Evolutionary conservation across 768 basidiomycete genomes (phyloP), one percentile per base, ranked within the genome.

Genomic region (Tulasnella sp.): DNA sequence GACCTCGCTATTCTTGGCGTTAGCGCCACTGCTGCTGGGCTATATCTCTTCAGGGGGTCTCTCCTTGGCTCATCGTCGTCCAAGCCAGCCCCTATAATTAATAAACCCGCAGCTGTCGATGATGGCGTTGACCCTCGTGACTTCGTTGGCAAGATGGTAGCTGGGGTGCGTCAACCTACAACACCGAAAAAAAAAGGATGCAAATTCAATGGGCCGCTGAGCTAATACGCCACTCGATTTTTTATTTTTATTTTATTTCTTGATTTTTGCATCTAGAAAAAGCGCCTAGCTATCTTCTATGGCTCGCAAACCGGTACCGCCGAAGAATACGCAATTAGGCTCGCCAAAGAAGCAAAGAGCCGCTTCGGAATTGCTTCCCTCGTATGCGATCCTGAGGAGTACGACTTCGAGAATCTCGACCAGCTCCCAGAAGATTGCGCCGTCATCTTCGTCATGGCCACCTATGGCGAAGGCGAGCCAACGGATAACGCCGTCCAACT

Each of bases 301-400:
- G 94, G 94, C 60, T 97, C 94, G 21, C 94, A 99, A 69, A 99
- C 94, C 0, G 94, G 94, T 59, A 99, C 94, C 15, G 94, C 94
- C 1, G 96, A 98, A 71, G 94, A 99, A 71, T 96, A 93, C 65
- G 93, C 93, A 43, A 92, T 94, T 65, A 87, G 96, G 70, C 80
- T 99, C 9, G 94, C 94, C 12, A 98, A 98, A 74, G 94, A 99
- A 70, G 92, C 91, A 42, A 99, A 99, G 73, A 80, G 88, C 62
- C 91, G 94, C 68, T 99, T 90, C 63, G 94, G 94, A 50, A 78
- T 97, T 15, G 86, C 91, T 9, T 96, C 92, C 5, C 83, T 98
- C 56, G 94, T 99, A 15, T 96, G 92, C 68, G 94, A 99, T 68
- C 92, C 93, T 2, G 96, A 99, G 71, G 94, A 99, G 72, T 97